phyloP scores from a whole-genome alignment of 2,329 filamentous ascomycete genomes.

The Rhinocladiella mackenziei region DNA sequence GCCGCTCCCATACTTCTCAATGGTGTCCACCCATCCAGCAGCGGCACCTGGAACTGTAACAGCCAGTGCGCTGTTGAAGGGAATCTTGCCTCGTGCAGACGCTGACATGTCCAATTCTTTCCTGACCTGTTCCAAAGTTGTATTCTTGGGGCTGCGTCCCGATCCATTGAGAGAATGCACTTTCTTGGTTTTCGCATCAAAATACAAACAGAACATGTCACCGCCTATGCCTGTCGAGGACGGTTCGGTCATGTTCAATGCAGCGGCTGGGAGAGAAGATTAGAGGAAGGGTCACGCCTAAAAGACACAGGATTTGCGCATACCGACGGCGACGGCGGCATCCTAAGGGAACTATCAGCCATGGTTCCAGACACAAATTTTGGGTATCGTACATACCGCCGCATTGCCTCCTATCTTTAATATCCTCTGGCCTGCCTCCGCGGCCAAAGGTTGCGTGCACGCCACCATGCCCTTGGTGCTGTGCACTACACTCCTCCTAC shows the following conservation, averaged over 20 bases:
- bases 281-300: conserved; percentile 10
- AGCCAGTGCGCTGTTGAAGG: conserved; percentile 66
- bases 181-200: conserved; percentile 74
- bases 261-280: conserved; percentile 61
- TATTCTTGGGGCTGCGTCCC: conserved; percentile 70
- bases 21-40: conserved; percentile 86
- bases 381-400: conserved; percentile 61
- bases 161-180: conserved; percentile 89
- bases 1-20: conserved; percentile 85
- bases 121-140: conserved; percentile 66
- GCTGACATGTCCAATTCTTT: conserved; percentile 63
- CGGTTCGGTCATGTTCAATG: conserved; percentile 89
- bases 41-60: conserved; percentile 87
- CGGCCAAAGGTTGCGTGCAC: conserved; percentile 83
- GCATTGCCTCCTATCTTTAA: conserved; percentile 88
- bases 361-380: too few relatives aligned
- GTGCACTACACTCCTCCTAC: conserved; percentile 85
- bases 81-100: conserved; percentile 53
- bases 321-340: conserved; percentile 89
- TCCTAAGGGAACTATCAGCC: conserved; percentile 56
- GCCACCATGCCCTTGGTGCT: conserved; percentile 88
- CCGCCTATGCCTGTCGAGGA: conserved; percentile 91
- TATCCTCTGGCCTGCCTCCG: conserved; percentile 79
- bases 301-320: conserved; percentile 27
- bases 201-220: conserved; percentile 95